Base-by-base conservation (phyloP, 2,329 filamentous ascomycete species). In the Acephala macrosclerotiorum region DNA sequence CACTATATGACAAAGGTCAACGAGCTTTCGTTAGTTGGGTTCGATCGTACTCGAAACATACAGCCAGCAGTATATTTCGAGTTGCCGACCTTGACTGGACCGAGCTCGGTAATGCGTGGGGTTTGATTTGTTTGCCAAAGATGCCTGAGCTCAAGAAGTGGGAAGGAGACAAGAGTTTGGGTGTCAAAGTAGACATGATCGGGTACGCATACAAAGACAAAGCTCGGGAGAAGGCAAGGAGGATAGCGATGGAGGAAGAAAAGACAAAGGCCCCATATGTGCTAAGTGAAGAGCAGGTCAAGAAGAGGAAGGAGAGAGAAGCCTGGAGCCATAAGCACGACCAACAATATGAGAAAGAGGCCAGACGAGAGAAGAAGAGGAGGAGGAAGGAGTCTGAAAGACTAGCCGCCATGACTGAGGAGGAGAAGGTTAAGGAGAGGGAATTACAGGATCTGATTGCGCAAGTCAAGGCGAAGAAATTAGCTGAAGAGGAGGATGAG, bases 11-110 rank as follows among this genome's bases (percentile, higher is more conserved):
- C 77, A 96, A 97, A 74, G 94, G 91, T 0, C 93, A 97, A 75
- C 89, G 90, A 68, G 96, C 90, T 0, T 98, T 99, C 73, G 95
- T 98, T 25, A 95, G 91, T 75, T 98, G 94, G 92, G 89, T 97
- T 1, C 89, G 94, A 75, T 91, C 92, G 71, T 98, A 98, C 80
- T 91, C 88, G 75, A 96, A 96, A 74, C 96, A 98, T 75, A 89
- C 94, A 71, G 94, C 95, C 0, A 90, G 88, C 66, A 96, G 93
- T 74, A 98, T 99, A 71, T 99, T 99, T 82, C 88, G 91, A 12
- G 82, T 93, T 1, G 78, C 84, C 2, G 93, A 96, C 73, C 83
- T 97, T 18, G 90, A 97, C 77, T 99, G 96, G 96, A 81, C 85
- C 5, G 91, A 94, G 61, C 83, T 96, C 0, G 95, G 89, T 0